Evolutionary conservation across 192 early-diverging fungal genomes (phyloP).

Genomic region (Geranomyces michiganensis): DNA sequence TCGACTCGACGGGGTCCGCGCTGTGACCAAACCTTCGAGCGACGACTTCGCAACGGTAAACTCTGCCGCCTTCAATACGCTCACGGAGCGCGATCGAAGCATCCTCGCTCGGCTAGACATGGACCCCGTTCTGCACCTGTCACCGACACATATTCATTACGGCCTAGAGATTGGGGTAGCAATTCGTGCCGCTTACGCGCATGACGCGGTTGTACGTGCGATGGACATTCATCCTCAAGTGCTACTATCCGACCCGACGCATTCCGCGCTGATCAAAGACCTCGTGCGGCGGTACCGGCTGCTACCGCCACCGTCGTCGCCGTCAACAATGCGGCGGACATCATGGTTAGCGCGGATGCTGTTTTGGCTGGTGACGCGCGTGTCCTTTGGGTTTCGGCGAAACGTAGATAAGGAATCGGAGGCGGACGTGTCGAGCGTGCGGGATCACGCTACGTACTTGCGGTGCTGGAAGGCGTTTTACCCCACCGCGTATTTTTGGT

Average conservation of each 20-base stretch:
- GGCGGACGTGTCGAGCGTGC: slow-evolving; percentile 5
- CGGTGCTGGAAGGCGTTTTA: slow-evolving; percentile 24
- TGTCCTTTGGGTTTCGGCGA: slow-evolving; percentile 10
- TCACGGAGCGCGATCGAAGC: slow-evolving; percentile 15
- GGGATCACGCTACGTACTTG: slow-evolving; percentile 20
- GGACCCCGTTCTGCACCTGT: slow-evolving; percentile 20
- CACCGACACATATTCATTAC: slow-evolving; percentile 14
- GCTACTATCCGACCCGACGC: slow-evolving; percentile 11
- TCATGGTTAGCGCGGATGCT: not conserved
- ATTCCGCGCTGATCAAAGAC: slow-evolving; percentile 15
- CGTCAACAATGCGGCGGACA: not conserved
- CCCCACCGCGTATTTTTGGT: slow-evolving; percentile 29
- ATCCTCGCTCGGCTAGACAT: slow-evolving; percentile 12
- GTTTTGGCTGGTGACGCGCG: slow-evolving; percentile 8
- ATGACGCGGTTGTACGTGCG: slow-evolving; percentile 18
- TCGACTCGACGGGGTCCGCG: not conserved
- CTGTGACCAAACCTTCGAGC: not conserved
- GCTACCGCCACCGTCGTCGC: slow-evolving; percentile 2
- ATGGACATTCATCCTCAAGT: slow-evolving; percentile 23
- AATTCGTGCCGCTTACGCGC: slow-evolving; percentile 8
- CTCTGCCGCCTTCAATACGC: not conserved
- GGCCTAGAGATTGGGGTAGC: slow-evolving; percentile 30
- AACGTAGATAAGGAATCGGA: slow-evolving; percentile 14
- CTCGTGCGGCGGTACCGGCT: slow-evolving; percentile 13
- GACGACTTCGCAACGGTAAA: not conserved